phyloP scores from a whole-genome alignment of 2,329 filamentous ascomycete genomes.

The Fusarium cicatricum region DNA sequence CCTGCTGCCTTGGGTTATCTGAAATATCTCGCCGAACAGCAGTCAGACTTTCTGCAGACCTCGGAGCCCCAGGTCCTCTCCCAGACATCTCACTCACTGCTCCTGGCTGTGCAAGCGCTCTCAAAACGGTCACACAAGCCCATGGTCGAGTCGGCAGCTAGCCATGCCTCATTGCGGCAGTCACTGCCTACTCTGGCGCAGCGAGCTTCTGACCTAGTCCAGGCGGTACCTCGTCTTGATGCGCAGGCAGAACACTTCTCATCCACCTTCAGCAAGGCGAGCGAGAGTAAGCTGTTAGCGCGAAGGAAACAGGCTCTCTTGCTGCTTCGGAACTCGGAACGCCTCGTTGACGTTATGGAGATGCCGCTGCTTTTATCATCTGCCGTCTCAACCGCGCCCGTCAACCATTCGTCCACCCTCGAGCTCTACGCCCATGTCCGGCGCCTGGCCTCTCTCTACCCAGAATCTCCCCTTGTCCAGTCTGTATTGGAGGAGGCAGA shows the following conservation, averaged over 20 bases:
- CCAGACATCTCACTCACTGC: conserved; percentile 80
- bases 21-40: conserved; percentile 77
- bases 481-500: conserved; percentile 82
- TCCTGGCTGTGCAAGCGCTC: conserved; percentile 84
- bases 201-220: conserved; percentile 71
- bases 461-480: conserved; percentile 76
- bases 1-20: conserved; percentile 74
- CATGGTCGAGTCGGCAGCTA: conserved; percentile 81
- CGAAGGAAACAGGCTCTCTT: conserved; percentile 81
- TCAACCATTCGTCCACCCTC: conserved; percentile 87
- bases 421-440: conserved; percentile 95
- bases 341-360: conserved; percentile 89
- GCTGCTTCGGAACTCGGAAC: conserved; percentile 85
- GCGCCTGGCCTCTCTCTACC: conserved; percentile 82
- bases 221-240: conserved; percentile 81
- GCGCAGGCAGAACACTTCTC: conserved; percentile 82
- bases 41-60: conserved; percentile 74
- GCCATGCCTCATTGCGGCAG: conserved; percentile 76
- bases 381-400: conserved; percentile 70
- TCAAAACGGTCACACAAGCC: conserved; percentile 89
- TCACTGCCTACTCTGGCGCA: conserved; percentile 75
- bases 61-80: conserved; percentile 82
- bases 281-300: conserved; percentile 74
- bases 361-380: conserved; percentile 86
- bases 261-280: conserved; percentile 78